These are phyloP conservation scores for Populus trichocarpa DNA, from an alignment of 441 rosid genomes.

Conservation along the genomic window DNA sequence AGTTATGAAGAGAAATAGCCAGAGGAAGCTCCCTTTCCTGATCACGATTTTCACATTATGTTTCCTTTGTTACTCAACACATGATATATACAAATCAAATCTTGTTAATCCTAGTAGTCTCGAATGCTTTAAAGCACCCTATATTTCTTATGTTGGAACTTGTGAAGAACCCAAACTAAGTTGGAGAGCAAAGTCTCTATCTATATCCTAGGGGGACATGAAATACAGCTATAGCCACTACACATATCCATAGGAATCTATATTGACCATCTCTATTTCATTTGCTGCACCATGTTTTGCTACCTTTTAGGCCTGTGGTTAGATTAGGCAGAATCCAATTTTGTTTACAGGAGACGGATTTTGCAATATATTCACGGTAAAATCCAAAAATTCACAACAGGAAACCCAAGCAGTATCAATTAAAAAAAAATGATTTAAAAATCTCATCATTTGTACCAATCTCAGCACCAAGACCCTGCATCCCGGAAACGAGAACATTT, in stretches of 20 bases:
- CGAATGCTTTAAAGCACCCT: not conserved
- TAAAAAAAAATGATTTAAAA: not conserved
- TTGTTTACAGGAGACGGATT: not conserved
- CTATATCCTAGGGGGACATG: not conserved
- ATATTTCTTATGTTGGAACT: not conserved
- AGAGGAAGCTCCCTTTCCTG: not conserved
- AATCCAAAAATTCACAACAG: not conserved
- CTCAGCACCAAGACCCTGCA: conserved; percentile 90
- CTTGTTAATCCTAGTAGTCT: not conserved
- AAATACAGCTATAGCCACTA: not conserved
- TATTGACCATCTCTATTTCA: not conserved
- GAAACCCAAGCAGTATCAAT: not conserved
- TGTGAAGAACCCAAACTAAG: not conserved
- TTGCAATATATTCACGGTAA: not conserved
- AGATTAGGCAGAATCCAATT: not conserved
- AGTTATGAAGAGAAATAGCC: not conserved
- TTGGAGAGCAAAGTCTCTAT: not conserved
- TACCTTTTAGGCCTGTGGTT: not conserved
- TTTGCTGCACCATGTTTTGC: not conserved
- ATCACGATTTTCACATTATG: not conserved
- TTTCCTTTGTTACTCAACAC: not conserved
- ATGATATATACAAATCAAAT: not conserved
- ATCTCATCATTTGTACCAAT: conserved; percentile 45
- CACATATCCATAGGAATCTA: not conserved
- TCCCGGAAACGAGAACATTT: conserved; percentile 69